Conservation (phyloP, 805 yeast genomes). For the Brettanomyces custersianus region DNA sequence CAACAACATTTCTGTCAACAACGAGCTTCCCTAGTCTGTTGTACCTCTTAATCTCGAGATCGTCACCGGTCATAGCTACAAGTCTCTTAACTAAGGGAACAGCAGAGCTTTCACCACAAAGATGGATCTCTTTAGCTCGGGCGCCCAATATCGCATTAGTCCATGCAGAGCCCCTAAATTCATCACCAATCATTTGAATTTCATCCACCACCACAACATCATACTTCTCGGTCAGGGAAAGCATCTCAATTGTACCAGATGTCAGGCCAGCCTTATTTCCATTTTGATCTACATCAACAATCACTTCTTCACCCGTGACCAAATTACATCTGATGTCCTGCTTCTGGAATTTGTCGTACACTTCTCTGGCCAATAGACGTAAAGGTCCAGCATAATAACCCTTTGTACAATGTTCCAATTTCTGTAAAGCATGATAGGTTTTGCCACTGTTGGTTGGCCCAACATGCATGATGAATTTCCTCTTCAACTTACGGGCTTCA, state of each 20-base stretch:
- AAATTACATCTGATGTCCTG: constrained; percentile 70
- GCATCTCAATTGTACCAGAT: constrained; percentile 92
- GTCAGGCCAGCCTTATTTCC: constrained; percentile 72
- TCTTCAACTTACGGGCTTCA: constrained; percentile 64
- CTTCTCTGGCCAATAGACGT: constrained; percentile 82
- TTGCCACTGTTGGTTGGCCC: constrained; percentile 98
- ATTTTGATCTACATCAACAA: constrained; percentile 54
- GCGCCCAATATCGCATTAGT: constrained; percentile 84
- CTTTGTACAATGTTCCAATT: constrained; percentile 51
- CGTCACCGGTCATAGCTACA: constrained; percentile 70
- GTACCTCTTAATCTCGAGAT: constrained; percentile 59
- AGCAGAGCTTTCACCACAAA: constrained; percentile 89
- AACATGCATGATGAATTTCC: constrained; percentile 84
- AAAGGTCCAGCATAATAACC: constrained; percentile 96
- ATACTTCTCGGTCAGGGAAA: constrained; percentile 54
- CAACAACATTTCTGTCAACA: constrained; percentile 36
- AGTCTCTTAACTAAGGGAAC: constrained; percentile 58
- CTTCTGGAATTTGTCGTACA: constrained; percentile 68
- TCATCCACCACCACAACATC: constrained; percentile 93
- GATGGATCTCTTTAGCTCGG: constrained; percentile 73
- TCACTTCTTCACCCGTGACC: constrained; percentile 92
- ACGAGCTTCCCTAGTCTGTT: constrained; percentile 65
- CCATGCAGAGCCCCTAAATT: constrained; percentile 87
- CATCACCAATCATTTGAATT: constrained; percentile 88
- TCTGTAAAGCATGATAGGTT: constrained; percentile 72